These are phyloP conservation scores for Xanthoparmelia taractica DNA, from an alignment of 495 filamentous ascomycete genomes.

Conservation along the genomic window DNA sequence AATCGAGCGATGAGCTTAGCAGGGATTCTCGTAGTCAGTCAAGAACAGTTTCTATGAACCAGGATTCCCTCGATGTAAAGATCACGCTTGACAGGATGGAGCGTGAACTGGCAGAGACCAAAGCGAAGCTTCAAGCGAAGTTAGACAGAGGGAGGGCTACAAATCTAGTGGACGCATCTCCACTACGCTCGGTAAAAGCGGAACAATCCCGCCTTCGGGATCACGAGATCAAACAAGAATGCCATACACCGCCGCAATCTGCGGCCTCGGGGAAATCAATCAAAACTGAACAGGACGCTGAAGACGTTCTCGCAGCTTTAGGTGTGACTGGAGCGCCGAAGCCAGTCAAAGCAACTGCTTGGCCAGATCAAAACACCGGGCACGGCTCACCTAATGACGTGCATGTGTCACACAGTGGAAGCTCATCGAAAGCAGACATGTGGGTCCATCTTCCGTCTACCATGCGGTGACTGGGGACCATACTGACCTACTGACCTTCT, in stretches of 20 bases:
- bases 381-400: constrained; percentile 7
- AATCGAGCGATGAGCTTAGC: not conserved
- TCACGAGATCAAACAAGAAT: constrained; percentile 11
- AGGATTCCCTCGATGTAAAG: constrained; percentile 15
- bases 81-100: constrained; percentile 19
- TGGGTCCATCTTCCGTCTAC: not conserved
- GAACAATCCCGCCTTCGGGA: not conserved
- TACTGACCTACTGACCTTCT: not conserved
- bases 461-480: not conserved
- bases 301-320: constrained; percentile 21
- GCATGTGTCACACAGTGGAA: constrained; percentile 6
- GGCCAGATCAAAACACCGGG: constrained; percentile 1
- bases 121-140: constrained; percentile 17
- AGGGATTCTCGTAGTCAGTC: constrained; percentile 20
- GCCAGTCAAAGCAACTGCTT: constrained; percentile 3
- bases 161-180: not conserved
- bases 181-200: not conserved
- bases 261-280: not conserved
- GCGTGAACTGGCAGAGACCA: constrained; percentile 19
- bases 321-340: constrained; percentile 22
- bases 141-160: not conserved
- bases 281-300: constrained; percentile 10
- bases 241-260: constrained; percentile 9
- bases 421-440: constrained; percentile 12
- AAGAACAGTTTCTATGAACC: constrained; percentile 13